Evolutionary conservation across 148 eudicot genomes (phyloP).

Genomic region (Selenicereus undatus): DNA sequence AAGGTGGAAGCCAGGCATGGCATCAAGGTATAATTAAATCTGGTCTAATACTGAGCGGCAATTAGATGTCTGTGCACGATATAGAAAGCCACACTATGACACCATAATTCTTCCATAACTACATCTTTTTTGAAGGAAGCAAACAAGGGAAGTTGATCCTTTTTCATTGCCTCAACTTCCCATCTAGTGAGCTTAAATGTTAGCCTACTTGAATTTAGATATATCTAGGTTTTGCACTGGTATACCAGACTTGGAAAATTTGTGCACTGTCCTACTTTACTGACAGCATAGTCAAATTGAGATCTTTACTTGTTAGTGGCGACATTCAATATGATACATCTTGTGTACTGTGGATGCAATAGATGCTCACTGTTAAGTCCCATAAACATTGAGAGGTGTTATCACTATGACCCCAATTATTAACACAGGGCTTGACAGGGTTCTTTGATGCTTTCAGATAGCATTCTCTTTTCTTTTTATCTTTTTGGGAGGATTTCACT

Average conservation of each 20-base stretch:
- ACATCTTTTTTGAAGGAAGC: not conserved
- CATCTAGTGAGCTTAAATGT: not conserved
- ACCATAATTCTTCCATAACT: not conserved
- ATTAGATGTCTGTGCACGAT: not conserved
- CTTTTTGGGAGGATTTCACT: not conserved
- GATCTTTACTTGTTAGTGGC: not conserved
- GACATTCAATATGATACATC: not conserved
- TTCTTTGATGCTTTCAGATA: not conserved
- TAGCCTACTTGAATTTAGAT: not conserved
- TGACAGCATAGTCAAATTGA: not conserved
- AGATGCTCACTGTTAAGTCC: too few species aligned
- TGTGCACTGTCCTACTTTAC: not conserved
- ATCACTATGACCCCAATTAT: not conserved
- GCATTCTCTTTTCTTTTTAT: not conserved
- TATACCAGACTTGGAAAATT: not conserved
- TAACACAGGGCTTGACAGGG: not conserved
- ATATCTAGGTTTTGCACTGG: not conserved
- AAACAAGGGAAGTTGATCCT: not conserved
- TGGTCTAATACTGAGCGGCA: not conserved
- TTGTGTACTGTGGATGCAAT: too few species aligned
- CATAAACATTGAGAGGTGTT: too few species aligned
- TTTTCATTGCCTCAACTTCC: not conserved
- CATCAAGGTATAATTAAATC: conserved; percentile 52
- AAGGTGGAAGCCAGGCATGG: conserved; percentile 78
- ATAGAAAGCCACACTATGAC: not conserved